phyloP scores from a whole-genome alignment of 352 stramenopile species.

The Globisporangium acanthophoron region DNA sequence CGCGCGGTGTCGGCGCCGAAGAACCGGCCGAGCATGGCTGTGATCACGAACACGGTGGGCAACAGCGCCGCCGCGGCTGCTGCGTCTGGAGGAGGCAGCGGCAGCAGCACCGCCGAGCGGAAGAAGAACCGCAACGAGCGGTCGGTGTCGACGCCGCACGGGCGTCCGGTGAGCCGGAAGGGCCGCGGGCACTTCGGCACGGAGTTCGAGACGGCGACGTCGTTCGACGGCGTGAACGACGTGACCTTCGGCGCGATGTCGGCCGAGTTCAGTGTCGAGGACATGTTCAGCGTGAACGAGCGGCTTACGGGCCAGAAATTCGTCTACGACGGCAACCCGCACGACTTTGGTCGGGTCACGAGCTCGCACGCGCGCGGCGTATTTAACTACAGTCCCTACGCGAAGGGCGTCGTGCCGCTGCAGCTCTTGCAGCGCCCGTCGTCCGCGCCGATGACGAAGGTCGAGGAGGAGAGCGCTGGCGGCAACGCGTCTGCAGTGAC shows the following conservation, averaged over 20 bases:
- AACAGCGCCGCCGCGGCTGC: background rate
- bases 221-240: slow-evolving; percentile 83
- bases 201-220: slow-evolving; percentile 71
- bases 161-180: slow-evolving; percentile 31
- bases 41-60: slow-evolving; percentile 24
- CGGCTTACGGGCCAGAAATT: slow-evolving; percentile 89
- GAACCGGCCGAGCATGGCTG: slow-evolving; percentile 45
- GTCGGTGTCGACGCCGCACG: slow-evolving; percentile 72
- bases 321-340: slow-evolving; percentile 93
- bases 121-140: slow-evolving; percentile 43
- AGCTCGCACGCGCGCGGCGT: slow-evolving; percentile 19
- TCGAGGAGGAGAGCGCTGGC: slow-evolving; percentile 34
- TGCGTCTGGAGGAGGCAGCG: background rate
- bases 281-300: slow-evolving; percentile 96
- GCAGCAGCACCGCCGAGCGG: slow-evolving; percentile 7
- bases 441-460: slow-evolving; percentile 38
- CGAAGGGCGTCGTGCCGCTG: slow-evolving; percentile 26
- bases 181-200: slow-evolving; percentile 79
- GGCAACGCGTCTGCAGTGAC: slow-evolving; percentile 5
- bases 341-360: slow-evolving; percentile 81
- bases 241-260: slow-evolving; percentile 82
- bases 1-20: slow-evolving; percentile 70
- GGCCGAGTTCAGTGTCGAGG: slow-evolving; percentile 87
- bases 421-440: slow-evolving; percentile 36
- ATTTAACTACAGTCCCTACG: slow-evolving; percentile 49